Conservation (phyloP, 371 early-diverging fungal genomes). For the Mucor ambiguus region DNA sequence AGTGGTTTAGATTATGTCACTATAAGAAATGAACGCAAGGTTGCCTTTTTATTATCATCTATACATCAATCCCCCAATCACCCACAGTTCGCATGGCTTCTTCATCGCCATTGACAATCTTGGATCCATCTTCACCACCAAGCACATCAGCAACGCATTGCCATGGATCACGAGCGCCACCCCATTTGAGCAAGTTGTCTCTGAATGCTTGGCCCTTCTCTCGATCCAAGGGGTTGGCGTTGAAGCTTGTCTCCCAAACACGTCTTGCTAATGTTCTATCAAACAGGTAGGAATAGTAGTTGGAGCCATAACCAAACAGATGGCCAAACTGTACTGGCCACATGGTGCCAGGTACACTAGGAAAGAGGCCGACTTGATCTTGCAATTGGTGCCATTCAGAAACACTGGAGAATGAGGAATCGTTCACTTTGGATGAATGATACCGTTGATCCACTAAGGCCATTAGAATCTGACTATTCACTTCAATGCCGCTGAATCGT, state of each 20-base stretch:
- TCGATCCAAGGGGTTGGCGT: constrained; percentile 54
- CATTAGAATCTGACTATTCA: constrained; percentile 88
- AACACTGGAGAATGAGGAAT: constrained; percentile 54
- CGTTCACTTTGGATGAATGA: constrained; percentile 50
- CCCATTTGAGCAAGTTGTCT: constrained; percentile 83
- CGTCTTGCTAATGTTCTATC: constrained; percentile 80
- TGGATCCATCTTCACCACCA: constrained; percentile 60
- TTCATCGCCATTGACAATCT: constrained; percentile 62
- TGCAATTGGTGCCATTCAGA: constrained; percentile 56
- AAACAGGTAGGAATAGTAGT: constrained; percentile 94
- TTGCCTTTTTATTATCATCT: constrained; percentile 8
- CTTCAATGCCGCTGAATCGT: constrained; percentile 72
- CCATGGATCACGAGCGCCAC: constrained; percentile 95
- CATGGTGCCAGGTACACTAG: constrained; percentile 67
- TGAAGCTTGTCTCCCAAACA: constrained; percentile 77
- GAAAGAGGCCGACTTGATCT: constrained; percentile 60
- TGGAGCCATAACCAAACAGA: constrained; percentile 88
- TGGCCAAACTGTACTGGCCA: constrained; percentile 96
- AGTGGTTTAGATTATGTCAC: too few relatives aligned
- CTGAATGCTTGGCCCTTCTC: constrained; percentile 66
- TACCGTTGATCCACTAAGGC: constrained; percentile 86
- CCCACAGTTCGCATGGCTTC: constrained; percentile 77
- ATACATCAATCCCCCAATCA: constrained; percentile 68
- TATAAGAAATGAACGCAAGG: too few relatives aligned
- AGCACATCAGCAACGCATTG: constrained; percentile 70